These are phyloP conservation scores for Candida easanensis DNA, from an alignment of 805 yeast species.

Conservation along the genomic window DNA sequence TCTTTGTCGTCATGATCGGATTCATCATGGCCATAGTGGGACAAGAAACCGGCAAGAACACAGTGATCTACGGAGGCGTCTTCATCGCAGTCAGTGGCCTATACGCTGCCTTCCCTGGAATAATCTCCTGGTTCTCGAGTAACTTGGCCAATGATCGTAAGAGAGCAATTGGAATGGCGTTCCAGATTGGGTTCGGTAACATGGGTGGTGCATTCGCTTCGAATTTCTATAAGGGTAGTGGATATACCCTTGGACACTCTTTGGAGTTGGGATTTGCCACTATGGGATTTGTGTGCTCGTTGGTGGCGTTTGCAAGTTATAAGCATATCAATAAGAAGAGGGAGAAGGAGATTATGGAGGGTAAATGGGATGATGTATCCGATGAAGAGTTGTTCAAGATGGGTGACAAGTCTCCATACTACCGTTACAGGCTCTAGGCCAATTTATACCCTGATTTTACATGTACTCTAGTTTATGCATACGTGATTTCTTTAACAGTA, in stretches of 20 bases:
- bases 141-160: constrained; percentile 34
- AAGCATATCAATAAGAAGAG: constrained; percentile 25
- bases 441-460: too few species aligned
- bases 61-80: constrained; percentile 32
- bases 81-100: constrained; percentile 30
- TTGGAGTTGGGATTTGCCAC: constrained; percentile 32
- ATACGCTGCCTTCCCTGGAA: constrained; percentile 31
- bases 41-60: constrained; percentile 25
- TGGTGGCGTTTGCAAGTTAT: constrained; percentile 24
- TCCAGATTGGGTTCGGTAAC: constrained; percentile 38
- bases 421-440: constrained; percentile 31
- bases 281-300: constrained; percentile 29
- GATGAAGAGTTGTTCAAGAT: constrained; percentile 31
- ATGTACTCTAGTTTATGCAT: too few species aligned
- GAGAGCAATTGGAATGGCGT: constrained; percentile 36
- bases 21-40: constrained; percentile 31
- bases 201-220: constrained; percentile 34
- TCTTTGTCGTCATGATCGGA: constrained; percentile 32
- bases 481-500: too few species aligned
- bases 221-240: constrained; percentile 33
- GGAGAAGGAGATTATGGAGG: constrained; percentile 28
- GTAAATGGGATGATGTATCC: constrained; percentile 29
- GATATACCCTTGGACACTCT: constrained; percentile 31
- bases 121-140: constrained; percentile 34
- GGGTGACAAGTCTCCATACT: constrained; percentile 44